phyloP scores from a whole-genome alignment of 2,329 filamentous ascomycete genomes.

The Coleophoma cylindrospora region DNA sequence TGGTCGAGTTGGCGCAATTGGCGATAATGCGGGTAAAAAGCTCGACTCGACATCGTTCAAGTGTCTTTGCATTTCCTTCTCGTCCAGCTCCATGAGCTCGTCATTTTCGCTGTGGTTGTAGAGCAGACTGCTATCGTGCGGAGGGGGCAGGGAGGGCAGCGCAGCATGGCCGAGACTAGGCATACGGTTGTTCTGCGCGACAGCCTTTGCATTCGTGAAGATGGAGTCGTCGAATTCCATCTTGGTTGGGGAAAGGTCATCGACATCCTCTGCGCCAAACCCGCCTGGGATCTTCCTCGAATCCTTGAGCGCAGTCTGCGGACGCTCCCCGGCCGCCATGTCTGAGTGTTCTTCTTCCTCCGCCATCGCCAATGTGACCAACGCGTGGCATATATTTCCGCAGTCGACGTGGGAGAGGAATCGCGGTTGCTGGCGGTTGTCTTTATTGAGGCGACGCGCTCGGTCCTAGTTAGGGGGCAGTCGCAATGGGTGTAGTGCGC shows the following conservation, averaged over 20 bases:
- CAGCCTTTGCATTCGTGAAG: constrained; percentile 10
- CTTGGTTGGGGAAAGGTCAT: constrained; percentile 21
- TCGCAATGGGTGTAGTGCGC: background rate
- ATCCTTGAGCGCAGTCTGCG: constrained; percentile 20
- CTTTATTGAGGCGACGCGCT: constrained; percentile 9
- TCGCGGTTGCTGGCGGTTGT: background rate
- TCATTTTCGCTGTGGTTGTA: constrained; percentile 20
- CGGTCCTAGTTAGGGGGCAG: constrained; percentile 5
- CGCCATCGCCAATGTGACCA: constrained; percentile 19
- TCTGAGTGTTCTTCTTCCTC: constrained; percentile 19
- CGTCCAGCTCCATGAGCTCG: constrained; percentile 21
- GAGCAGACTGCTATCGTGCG: constrained; percentile 21
- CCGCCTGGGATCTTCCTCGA: constrained; percentile 20
- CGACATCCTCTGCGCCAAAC: constrained; percentile 20
- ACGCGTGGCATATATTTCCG: constrained; percentile 20
- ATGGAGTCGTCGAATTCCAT: constrained; percentile 18
- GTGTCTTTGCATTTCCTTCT: constrained; percentile 34
- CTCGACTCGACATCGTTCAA: constrained; percentile 62
- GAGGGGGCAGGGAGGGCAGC: constrained; percentile 19
- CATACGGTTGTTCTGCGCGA: constrained; percentile 12
- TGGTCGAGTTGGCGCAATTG: constrained; percentile 38
- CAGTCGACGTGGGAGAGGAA: background rate
- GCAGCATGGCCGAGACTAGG: constrained; percentile 17
- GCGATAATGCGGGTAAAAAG: constrained; percentile 54
- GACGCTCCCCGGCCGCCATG: constrained; percentile 14